Percentiles rank a stretch among this genome's conserved stretches.
phyloP scores from a whole-genome alignment of 1,284 basidiomycete species.

The Anthracocystis walkeri region DNA sequence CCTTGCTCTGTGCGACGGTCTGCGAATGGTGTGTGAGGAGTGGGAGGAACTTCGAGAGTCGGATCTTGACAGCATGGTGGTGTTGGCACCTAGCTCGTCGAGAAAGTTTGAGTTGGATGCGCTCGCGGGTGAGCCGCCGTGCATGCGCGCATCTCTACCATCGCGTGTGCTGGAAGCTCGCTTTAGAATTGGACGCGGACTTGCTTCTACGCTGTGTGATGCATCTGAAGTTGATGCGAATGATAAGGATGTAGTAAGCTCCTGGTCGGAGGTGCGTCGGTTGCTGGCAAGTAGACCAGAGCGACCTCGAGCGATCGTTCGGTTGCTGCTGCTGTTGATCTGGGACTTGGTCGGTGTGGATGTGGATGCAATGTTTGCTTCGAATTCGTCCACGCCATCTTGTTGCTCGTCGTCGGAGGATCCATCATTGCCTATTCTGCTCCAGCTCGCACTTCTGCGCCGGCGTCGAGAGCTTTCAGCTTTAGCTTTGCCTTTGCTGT shows the following conservation, averaged over 20 bases:
- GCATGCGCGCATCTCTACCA: conserved; percentile 24
- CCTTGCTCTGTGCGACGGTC: conserved; percentile 32
- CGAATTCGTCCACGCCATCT: conserved; percentile 1
- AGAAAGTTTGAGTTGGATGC: conserved; percentile 16
- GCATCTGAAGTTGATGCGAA: conserved; percentile 7
- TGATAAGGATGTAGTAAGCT: conserved; percentile 16
- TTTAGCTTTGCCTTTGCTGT: conserved; percentile 39
- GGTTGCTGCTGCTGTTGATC: conserved; percentile 4
- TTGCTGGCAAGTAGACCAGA: conserved; percentile 14
- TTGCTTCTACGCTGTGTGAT: conserved; percentile 18
- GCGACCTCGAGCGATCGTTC: conserved; percentile 12
- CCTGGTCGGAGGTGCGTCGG: conserved; percentile 33
- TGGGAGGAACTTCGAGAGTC: conserved; percentile 48
- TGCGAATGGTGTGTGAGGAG: conserved; percentile 41
- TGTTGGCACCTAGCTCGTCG: conserved; percentile 32
- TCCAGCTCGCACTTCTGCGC: conserved; percentile 39
- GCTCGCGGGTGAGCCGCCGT: conserved; percentile 18
- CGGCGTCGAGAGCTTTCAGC: conserved; percentile 7
- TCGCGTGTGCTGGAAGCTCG: conserved; percentile 33
- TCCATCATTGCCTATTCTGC: not conserved
- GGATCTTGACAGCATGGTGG: conserved; percentile 39
- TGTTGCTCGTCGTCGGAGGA: conserved; percentile 20
- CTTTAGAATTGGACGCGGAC: conserved; percentile 47
- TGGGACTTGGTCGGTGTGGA: conserved; percentile 19
- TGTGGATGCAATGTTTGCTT: conserved; percentile 10